Evolutionary conservation across 176 grass and related monocot species (phyloP).

Genomic region (Oryza australiensis): DNA sequence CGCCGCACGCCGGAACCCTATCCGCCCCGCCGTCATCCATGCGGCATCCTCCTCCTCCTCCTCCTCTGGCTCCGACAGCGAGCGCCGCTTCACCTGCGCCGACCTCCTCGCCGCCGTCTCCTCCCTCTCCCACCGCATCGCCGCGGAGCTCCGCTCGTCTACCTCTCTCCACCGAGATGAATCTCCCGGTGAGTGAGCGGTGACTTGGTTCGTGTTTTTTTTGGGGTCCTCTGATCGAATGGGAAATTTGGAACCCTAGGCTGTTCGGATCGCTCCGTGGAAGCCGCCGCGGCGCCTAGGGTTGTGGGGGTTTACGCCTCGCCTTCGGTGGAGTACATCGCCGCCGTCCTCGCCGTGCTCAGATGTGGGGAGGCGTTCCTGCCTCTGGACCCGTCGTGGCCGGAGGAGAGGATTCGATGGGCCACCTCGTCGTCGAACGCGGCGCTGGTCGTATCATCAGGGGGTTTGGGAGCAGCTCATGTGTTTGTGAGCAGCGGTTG

Average conservation of each 20-base stretch:
- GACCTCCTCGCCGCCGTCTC: slow-evolving; percentile 48
- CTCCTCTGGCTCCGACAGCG: slow-evolving; percentile 20
- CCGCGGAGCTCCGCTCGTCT: slow-evolving; percentile 12
- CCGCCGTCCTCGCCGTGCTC: slow-evolving; percentile 62
- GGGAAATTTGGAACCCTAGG: slow-evolving; percentile 22
- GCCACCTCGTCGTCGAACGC: slow-evolving; percentile 54
- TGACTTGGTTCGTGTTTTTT: neutral
- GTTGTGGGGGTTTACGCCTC: slow-evolving; percentile 58
- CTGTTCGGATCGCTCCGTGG: neutral
- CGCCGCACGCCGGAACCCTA: slow-evolving; percentile 31
- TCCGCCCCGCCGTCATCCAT: slow-evolving; percentile 40
- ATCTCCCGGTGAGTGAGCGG: slow-evolving; percentile 10
- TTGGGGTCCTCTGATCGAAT: neutral
- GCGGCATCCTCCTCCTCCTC: neutral
- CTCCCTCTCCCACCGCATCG: slow-evolving; percentile 53
- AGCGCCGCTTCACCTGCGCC: slow-evolving; percentile 45
- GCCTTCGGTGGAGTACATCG: slow-evolving; percentile 70
- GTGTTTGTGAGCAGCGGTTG: slow-evolving; percentile 22
- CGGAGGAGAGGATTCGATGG: slow-evolving; percentile 59
- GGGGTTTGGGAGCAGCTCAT: neutral
- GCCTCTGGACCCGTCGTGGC: slow-evolving; percentile 80
- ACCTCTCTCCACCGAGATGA: neutral
- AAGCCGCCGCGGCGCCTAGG: slow-evolving; percentile 32
- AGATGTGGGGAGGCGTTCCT: slow-evolving; percentile 77
- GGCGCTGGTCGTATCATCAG: slow-evolving; percentile 33